These are phyloP conservation scores for Linderniella brevidens DNA, from an alignment of 257 asterid genomes.

Conservation along the genomic window DNA sequence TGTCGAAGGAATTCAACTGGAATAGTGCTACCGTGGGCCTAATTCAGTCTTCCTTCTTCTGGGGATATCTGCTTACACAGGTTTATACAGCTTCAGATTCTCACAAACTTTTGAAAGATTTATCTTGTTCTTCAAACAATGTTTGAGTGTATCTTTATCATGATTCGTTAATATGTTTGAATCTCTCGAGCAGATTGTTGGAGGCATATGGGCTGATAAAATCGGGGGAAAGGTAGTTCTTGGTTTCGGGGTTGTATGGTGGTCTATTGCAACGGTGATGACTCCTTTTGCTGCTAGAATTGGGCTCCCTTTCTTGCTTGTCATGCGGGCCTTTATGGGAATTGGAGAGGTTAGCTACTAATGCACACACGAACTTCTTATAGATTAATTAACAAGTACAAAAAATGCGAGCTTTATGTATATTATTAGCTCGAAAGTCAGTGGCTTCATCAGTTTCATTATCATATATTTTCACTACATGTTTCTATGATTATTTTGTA, in stretches of 20 bases:
- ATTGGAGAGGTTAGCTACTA: slow-evolving; percentile 78
- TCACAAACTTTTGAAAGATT: not conserved
- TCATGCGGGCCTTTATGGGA: slow-evolving; percentile 96
- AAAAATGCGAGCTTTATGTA: too few species aligned
- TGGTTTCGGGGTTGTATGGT: slow-evolving; percentile 98
- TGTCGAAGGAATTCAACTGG: slow-evolving; percentile 98
- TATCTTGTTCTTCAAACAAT: not conserved
- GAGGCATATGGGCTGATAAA: slow-evolving; percentile 99
- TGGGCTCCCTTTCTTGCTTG: slow-evolving; percentile 81
- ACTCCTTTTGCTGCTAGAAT: slow-evolving; percentile 87
- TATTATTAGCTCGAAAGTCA: not conserved
- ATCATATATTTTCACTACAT: too few species aligned
- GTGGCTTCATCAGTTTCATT: too few species aligned
- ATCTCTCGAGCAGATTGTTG: slow-evolving; percentile 39
- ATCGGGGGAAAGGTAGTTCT: slow-evolving; percentile 85
- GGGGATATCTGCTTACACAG: slow-evolving; percentile 99
- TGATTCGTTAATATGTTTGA: not conserved
- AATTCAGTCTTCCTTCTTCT: slow-evolving; percentile 95
- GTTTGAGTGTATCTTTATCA: too few species aligned
- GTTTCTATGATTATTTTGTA: not conserved
- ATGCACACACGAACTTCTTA: not conserved
- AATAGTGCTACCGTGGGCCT: slow-evolving; percentile 94
- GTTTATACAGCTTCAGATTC: slow-evolving; percentile 18
- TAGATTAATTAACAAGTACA: too few species aligned
- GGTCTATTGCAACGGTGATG: slow-evolving; percentile 96